Base-by-base conservation (phyloP, 2,329 filamentous ascomycete species). In the Huntiella savannae region DNA sequence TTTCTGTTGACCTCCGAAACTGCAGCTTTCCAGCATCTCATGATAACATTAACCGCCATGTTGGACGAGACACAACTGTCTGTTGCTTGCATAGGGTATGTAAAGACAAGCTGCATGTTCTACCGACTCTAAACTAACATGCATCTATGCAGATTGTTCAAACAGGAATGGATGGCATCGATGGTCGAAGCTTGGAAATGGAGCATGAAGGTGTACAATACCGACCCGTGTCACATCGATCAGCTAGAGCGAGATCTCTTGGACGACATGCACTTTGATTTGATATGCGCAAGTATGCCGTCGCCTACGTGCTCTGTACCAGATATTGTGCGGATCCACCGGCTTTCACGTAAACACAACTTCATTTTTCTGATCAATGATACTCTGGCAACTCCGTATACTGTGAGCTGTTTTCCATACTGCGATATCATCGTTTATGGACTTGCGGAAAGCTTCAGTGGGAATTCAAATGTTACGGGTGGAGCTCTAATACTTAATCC, bases 391-490 rank as follows among this genome's bases (percentile, higher is more conserved):
- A 62, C 61, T 22, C 67, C 67, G 46, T 62, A 57, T 53, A 71
- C 70, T 53, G 55, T 71, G 49, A 68, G 76, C 53, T 55, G 77
- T 33, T 55, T 73, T 3, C 52, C 57, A 4, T 58, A 62, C 0
- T 64, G 66, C 1, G 71, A 77, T 51, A 55, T 73, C 0, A 50
- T 77, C 28, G 52, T 71, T 12, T 67, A 67, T 0, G 69, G 65
- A 17, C 59, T 75, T 12, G 75, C 71, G n/a, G 77, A 77, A 56
- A 63, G 64, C 1, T 76, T 78, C 54, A 71, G 60, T 50, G 74
- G 74, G 12, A 66, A 66, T 49, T 63, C 70, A 16, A 64, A 77
- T 52, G 66, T 70, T 41, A 67, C 75, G 60, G 70, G 60, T 33
- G 72, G 67, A n/a, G 66, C 64, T 43, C 53, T 63, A 13, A 61